Evolutionary conservation across 352 stramenopile species (phyloP).

Genomic region (Phytopythium helicoides): DNA sequence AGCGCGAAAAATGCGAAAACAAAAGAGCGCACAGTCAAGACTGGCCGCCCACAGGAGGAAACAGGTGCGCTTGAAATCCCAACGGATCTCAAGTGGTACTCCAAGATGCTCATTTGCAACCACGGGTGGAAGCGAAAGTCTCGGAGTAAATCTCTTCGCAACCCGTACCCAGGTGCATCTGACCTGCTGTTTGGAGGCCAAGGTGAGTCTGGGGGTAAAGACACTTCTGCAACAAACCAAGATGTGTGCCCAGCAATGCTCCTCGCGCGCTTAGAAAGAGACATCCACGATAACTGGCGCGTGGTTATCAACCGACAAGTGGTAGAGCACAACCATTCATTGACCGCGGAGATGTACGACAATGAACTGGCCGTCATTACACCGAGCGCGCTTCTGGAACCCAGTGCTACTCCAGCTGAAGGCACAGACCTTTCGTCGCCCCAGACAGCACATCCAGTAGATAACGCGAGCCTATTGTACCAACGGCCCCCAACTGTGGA

Average conservation of each 20-base stretch:
- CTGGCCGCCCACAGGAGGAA: conserved; percentile 23
- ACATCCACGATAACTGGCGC: conserved; percentile 57
- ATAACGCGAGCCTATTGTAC: not conserved
- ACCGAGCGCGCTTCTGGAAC: not conserved
- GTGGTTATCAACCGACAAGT: conserved; percentile 73
- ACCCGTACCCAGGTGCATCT: not conserved
- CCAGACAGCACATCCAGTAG: too few species aligned
- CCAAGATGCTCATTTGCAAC: conserved; percentile 75
- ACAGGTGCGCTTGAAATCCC: conserved; percentile 40
- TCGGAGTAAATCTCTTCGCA: conserved; percentile 31
- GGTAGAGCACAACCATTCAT: conserved; percentile 54
- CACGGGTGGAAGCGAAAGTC: conserved; percentile 73
- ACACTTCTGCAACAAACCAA: not conserved
- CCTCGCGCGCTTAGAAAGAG: conserved; percentile 61
- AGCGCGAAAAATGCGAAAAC: conserved; percentile 55
- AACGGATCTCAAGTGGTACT: conserved; percentile 63
- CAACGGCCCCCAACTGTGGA: not conserved
- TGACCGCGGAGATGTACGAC: conserved; percentile 22
- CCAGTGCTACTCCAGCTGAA: not conserved
- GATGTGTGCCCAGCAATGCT: conserved; percentile 60
- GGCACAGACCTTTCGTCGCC: not conserved
- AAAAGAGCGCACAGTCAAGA: conserved; percentile 32
- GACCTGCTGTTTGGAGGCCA: not conserved
- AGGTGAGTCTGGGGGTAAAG: not conserved
- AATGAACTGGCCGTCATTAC: not conserved